phyloP scores from a whole-genome alignment of 352 stramenopile species.

The Phytophthora pistaciae region DNA sequence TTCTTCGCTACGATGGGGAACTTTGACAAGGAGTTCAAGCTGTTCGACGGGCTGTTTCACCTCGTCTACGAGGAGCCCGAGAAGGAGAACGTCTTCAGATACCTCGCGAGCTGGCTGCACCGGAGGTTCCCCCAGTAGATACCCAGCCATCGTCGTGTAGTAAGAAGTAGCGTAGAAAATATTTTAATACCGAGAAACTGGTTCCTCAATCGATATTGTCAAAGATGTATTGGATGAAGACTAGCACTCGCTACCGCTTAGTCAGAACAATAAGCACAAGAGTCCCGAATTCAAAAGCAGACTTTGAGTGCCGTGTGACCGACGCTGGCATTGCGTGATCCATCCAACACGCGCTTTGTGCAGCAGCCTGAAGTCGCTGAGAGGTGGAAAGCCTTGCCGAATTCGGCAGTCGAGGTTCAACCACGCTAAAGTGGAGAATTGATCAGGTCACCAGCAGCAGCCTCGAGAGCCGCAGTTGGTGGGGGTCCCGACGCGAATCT shows the following conservation, averaged over 20 bases:
- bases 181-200: background rate
- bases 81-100: constrained; percentile 49
- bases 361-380: background rate
- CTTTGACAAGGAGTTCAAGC: constrained; percentile 68
- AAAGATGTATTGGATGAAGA: too few species aligned
- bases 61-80: constrained; percentile 68
- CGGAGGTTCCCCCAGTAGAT: constrained; percentile 30
- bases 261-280: background rate
- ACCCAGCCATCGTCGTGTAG: constrained; percentile 4
- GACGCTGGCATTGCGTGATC: background rate
- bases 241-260: background rate
- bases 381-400: background rate
- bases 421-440: background rate
- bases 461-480: background rate
- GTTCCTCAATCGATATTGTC: background rate
- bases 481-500: background rate
- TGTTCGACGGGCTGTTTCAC: constrained; percentile 66
- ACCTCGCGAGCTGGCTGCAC: constrained; percentile 35
- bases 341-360: background rate
- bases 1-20: constrained; percentile 61
- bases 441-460: background rate
- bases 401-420: constrained; percentile 2
- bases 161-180: background rate
- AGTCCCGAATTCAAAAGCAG: background rate
- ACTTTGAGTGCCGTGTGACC: background rate